phyloP scores from a whole-genome alignment of 2,329 filamentous ascomycete species.

The Penicillium sp. region DNA sequence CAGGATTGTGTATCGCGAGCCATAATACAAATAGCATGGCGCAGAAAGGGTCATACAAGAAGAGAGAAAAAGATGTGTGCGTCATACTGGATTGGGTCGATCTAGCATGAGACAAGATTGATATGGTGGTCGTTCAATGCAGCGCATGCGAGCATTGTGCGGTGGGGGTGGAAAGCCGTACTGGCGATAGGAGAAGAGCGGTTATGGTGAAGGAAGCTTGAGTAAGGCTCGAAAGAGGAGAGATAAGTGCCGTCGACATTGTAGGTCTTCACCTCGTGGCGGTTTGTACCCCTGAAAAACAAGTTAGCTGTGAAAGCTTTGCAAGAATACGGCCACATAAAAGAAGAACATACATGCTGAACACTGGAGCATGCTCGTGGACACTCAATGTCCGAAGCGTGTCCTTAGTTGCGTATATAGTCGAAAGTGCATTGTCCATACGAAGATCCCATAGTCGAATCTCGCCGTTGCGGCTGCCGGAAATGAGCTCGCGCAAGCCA shows the following conservation, averaged over 20 bases:
- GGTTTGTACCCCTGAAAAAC: conserved; percentile 74
- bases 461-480: conserved; percentile 88
- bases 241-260: conserved; percentile 82
- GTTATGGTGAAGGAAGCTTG: conserved; percentile 81
- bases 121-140: conserved; percentile 87
- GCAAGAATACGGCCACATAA: background rate
- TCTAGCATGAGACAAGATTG: conserved; percentile 76
- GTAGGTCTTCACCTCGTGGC: conserved; percentile 88
- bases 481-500: conserved; percentile 87
- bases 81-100: background rate
- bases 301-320: conserved; percentile 14
- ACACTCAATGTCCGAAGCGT: conserved; percentile 84
- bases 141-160: conserved; percentile 86
- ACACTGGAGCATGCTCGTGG: conserved; percentile 95
- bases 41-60: background rate
- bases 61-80: background rate
- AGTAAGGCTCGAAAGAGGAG: conserved; percentile 85
- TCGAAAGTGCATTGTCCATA: conserved; percentile 75
- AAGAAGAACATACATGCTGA: conserved; percentile 75
- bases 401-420: conserved; percentile 74
- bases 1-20: background rate
- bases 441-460: conserved; percentile 96
- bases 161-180: conserved; percentile 94
- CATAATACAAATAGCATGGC: background rate
- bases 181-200: conserved; percentile 81